Evolutionary conservation across 2,329 filamentous ascomycete genomes (phyloP).

Genomic region (Aspergillus unguis): DNA sequence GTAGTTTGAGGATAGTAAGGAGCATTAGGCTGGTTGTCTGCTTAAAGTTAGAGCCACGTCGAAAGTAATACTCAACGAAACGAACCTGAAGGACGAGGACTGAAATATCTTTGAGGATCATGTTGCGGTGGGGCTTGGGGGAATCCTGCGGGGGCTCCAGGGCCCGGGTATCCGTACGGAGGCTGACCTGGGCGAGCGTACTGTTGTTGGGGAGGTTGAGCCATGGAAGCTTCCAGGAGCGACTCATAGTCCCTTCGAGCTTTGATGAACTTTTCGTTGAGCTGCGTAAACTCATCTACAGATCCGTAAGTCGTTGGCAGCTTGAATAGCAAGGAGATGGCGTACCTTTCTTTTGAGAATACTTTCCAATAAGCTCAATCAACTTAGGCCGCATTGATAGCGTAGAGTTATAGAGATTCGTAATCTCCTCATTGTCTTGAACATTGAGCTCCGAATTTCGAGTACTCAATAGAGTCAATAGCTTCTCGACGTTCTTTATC

Average conservation of each 20-base stretch:
- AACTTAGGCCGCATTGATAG: constrained; percentile 92
- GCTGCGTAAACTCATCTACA: constrained; percentile 91
- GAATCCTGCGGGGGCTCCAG: constrained; percentile 30
- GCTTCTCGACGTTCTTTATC: constrained; percentile 73
- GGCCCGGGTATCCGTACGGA: constrained; percentile 33
- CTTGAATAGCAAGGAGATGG: not conserved
- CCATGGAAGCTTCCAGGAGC: constrained; percentile 94
- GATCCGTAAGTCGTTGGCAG: constrained; percentile 13
- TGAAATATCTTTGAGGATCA: constrained; percentile 68
- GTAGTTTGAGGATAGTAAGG: constrained; percentile 56
- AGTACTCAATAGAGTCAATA: constrained; percentile 87
- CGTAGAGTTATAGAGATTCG: constrained; percentile 83
- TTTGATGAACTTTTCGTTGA: constrained; percentile 99
- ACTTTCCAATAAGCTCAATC: constrained; percentile 97
- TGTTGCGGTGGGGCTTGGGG: constrained; percentile 43
- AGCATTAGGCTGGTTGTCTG: constrained; percentile 42
- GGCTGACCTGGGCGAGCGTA: constrained; percentile 61
- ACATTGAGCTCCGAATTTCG: constrained; percentile 75
- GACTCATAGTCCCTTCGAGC: constrained; percentile 94
- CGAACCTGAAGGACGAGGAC: constrained; percentile 48
- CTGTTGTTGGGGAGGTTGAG: constrained; percentile 76
- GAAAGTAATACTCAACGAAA: not conserved
- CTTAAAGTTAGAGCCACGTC: constrained; percentile 20
- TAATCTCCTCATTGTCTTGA: constrained; percentile 96
- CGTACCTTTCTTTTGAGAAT: constrained; percentile 96